A percentile compares a stretch with the other conserved stretches of the same genome.
phyloP scores from a whole-genome alignment of 31 red algal genomes.

The Asparagopsis taxiformis region DNA sequence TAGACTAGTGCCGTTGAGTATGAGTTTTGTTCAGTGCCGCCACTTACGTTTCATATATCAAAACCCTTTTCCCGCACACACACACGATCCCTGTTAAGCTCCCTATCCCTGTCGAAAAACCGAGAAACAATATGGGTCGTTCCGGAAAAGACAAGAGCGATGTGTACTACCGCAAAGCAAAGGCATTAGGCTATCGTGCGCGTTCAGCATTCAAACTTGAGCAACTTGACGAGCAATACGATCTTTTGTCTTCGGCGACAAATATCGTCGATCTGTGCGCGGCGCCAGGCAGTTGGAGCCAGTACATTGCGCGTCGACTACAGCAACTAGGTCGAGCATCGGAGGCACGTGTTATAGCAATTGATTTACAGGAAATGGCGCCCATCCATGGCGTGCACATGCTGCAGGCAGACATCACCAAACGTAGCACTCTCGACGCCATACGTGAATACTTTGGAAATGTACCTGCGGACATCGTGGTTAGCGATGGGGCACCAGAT shows the following conservation, averaged over 20 bases:
- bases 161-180: slow-evolving; percentile 87
- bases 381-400: slow-evolving; percentile 67
- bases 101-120: not conserved
- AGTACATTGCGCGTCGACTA: slow-evolving; percentile 42
- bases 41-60: too few relatives aligned
- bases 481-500: slow-evolving; percentile 96
- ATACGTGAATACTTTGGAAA: slow-evolving; percentile 25
- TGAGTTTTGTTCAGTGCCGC: too few relatives aligned
- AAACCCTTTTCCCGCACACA: too few relatives aligned
- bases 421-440: slow-evolving; percentile 18
- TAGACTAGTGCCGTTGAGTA: too few relatives aligned
- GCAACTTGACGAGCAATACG: slow-evolving; percentile 84
- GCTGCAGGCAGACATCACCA: slow-evolving; percentile 81
- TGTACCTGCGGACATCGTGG: slow-evolving; percentile 37
- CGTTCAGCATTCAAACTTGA: slow-evolving; percentile 83
- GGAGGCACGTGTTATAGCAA: slow-evolving; percentile 35
- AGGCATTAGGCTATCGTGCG: slow-evolving; percentile 76
- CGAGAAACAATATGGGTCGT: slow-evolving; percentile 24
- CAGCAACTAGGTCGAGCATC: not conserved
- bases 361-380: slow-evolving; percentile 86
- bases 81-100: too few relatives aligned
- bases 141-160: slow-evolving; percentile 80
- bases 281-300: slow-evolving; percentile 87
- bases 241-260: slow-evolving; percentile 32
- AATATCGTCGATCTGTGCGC: slow-evolving; percentile 78